A percentile compares a stretch with the other conserved stretches of the same genome.
Evolutionary conservation across 2,329 filamentous ascomycete species (phyloP).

Genomic region (Erysiphe pulchra): DNA sequence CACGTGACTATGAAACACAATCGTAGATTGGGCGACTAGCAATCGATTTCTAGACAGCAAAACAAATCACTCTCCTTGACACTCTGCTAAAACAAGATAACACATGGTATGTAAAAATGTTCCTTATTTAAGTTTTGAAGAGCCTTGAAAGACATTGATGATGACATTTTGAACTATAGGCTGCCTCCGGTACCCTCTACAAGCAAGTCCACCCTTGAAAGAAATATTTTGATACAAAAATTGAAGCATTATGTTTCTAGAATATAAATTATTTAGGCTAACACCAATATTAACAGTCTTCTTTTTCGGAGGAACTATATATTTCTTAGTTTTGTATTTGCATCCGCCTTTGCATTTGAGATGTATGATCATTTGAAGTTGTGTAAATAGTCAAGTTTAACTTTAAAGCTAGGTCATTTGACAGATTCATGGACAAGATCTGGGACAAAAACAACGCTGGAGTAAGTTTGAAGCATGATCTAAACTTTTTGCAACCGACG

Average conservation of each 20-base stretch:
- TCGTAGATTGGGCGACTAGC: too few relatives aligned
- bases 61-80: too few relatives aligned
- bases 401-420: conserved; percentile 39
- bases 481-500: conserved; percentile 1
- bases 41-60: too few relatives aligned
- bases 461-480: conserved; percentile 29
- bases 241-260: not conserved
- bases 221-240: not conserved
- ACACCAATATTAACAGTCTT: conserved; percentile 27
- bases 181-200: conserved; percentile 10
- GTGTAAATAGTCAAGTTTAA: conserved; percentile 1
- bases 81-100: too few relatives aligned
- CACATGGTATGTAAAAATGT: too few relatives aligned
- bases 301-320: conserved; percentile 68
- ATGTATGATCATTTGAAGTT: conserved; percentile 34
- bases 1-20: too few relatives aligned
- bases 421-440: conserved; percentile 54
- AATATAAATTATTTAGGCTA: not conserved
- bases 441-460: conserved; percentile 86
- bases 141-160: too few relatives aligned
- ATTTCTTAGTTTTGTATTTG: conserved; percentile 74
- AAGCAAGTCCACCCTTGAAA: conserved; percentile 10
- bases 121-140: too few relatives aligned
- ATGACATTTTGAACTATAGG: conserved; percentile 5
- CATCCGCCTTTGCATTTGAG: conserved; percentile 70